These are phyloP conservation scores for Sorghum bicolor DNA, from an alignment of 176 grass and related monocot genomes.

Conservation along the genomic window Sorghum_bicolor_NCBIv3 NC_012875.2:57177001-57177500, in stretches of 20 bases:
- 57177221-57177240: not conserved
- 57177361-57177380: not conserved
- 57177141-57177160: too few species aligned
- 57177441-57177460: too few species aligned
- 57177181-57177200: too few species aligned
- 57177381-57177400: too few species aligned
- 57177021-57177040: not conserved
- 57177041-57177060: not conserved
- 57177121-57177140: too few species aligned
- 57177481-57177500: too few species aligned
- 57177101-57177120: conserved; percentile 22
- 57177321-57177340: conserved; percentile 30
- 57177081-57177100: conserved; percentile 60
- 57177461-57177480: too few species aligned
- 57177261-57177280: conserved; percentile 56
- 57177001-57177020: conserved; percentile 57
- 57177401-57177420: too few species aligned
- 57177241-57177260: conserved; percentile 40
- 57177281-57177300: conserved; percentile 43
- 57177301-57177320: conserved; percentile 49
- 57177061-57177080: conserved; percentile 43
- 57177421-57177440: too few species aligned
- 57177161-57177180: not conserved
- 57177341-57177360: not conserved
- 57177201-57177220: too few species aligned